Evolutionary conservation across 768 basidiomycete species (phyloP).

Genomic region (Phylloporus scabripes): DNA sequence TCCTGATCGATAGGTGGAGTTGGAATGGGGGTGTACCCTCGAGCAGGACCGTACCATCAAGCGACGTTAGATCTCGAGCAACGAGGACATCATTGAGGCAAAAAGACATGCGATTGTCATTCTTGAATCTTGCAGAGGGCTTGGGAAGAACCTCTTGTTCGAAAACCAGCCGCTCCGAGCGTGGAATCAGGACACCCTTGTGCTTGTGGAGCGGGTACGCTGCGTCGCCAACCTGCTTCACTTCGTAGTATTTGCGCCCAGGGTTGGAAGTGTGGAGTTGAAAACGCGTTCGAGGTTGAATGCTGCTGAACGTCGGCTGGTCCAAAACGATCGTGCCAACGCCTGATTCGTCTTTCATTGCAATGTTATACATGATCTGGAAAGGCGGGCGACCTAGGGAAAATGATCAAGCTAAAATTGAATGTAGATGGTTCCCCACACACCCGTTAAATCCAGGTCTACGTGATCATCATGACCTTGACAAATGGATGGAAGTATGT

Average conservation of each 20-base stretch:
- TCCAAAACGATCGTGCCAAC: conserved; percentile 67
- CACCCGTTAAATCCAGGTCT: conserved; percentile 77
- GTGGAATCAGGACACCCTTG: conserved; percentile 57
- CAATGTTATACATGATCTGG: conserved; percentile 87
- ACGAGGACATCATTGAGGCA: conserved; percentile 69
- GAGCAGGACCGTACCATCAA: conserved; percentile 56
- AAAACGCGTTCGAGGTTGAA: conserved; percentile 73
- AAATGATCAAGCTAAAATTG: neutral
- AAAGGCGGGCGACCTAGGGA: conserved; percentile 80
- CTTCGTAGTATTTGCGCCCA: conserved; percentile 84
- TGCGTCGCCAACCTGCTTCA: conserved; percentile 82
- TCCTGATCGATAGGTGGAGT: conserved; percentile 68
- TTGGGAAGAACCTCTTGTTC: conserved; percentile 82
- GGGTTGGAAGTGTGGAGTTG: conserved; percentile 73
- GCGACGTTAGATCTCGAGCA: conserved; percentile 44
- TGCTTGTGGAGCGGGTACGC: conserved; percentile 75
- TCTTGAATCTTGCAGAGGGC: conserved; percentile 77
- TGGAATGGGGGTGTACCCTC: conserved; percentile 86
- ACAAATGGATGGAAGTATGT: conserved; percentile 74
- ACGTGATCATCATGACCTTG: conserved; percentile 78
- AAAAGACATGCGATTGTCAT: conserved; percentile 57
- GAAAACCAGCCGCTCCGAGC: conserved; percentile 63
- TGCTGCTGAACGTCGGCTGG: conserved; percentile 79
- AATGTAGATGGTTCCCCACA: conserved; percentile 9
- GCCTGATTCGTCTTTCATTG: conserved; percentile 59